Percentiles rank a stretch among this genome's conserved stretches.
These are phyloP conservation scores for Fusarium albidum DNA, from an alignment of 2,329 filamentous ascomycete genomes.

Conservation along the genomic window DNA sequence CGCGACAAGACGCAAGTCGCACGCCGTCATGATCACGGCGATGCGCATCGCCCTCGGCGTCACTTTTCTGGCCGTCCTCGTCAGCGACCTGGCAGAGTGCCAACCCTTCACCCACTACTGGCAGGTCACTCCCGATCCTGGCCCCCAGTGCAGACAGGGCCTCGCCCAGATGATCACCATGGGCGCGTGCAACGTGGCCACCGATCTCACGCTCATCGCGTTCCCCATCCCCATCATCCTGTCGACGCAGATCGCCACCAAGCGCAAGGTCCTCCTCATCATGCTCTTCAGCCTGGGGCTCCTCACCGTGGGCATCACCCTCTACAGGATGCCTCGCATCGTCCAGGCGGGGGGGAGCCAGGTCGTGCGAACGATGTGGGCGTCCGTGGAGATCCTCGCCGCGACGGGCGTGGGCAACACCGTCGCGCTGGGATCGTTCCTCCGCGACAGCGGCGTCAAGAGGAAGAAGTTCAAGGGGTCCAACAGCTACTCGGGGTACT, in stretches of 20 bases:
- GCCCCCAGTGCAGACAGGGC: constrained; percentile 80
- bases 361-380: constrained; percentile 84
- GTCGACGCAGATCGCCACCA: constrained; percentile 75
- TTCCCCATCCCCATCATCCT: constrained; percentile 90
- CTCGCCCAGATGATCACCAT: constrained; percentile 86
- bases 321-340: constrained; percentile 78
- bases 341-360: constrained; percentile 74
- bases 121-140: constrained; percentile 83
- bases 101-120: constrained; percentile 75
- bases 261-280: constrained; percentile 79
- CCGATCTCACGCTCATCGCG: constrained; percentile 81
- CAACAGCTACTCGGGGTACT: constrained; percentile 44
- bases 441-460: constrained; percentile 86
- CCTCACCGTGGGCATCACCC: constrained; percentile 77
- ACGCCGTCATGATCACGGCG: constrained; percentile 71
- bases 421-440: constrained; percentile 86
- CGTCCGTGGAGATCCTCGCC: constrained; percentile 86
- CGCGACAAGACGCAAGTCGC: constrained; percentile 77
- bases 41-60: constrained; percentile 76
- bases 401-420: constrained; percentile 86
- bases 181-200: constrained; percentile 82
- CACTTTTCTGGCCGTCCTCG: constrained; percentile 80
- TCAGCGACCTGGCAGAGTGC: constrained; percentile 84
- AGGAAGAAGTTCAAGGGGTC: constrained; percentile 79
- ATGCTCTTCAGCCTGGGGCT: constrained; percentile 82